Evolutionary conservation across 1,284 basidiomycete species (phyloP).

Genomic region (Erythrobasidium hasegawianum): DNA sequence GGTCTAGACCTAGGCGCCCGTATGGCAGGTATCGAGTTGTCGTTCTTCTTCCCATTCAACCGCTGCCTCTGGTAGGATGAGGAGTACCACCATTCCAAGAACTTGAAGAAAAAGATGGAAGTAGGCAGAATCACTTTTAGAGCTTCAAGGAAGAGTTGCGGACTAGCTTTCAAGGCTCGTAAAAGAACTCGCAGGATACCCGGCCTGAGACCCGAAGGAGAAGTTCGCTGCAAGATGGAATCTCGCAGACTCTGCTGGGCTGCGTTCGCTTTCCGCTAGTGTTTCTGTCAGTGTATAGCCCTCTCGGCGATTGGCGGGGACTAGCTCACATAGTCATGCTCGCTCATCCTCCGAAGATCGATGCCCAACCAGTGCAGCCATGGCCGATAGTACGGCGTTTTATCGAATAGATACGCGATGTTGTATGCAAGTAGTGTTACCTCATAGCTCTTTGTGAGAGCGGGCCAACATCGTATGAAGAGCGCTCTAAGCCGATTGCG

Average conservation of each 20-base stretch:
- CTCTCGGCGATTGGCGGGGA: no score
- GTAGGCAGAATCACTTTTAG: constrained; percentile 80
- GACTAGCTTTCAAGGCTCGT: constrained; percentile 10
- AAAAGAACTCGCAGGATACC: not conserved
- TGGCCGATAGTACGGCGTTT: constrained; percentile 81
- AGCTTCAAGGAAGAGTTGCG: constrained; percentile 43
- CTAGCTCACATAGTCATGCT: constrained; percentile 61
- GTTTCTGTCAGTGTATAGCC: no score
- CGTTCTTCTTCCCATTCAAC: constrained; percentile 56
- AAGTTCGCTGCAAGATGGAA: constrained; percentile 24
- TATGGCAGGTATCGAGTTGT: constrained; percentile 63
- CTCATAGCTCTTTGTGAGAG: constrained; percentile 71
- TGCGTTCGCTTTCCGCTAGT: constrained; percentile 54
- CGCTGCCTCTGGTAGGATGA: constrained; percentile 77
- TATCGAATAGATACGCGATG: constrained; percentile 84
- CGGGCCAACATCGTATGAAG: constrained; percentile 62
- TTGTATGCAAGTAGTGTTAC: constrained; percentile 78
- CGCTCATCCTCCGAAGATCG: constrained; percentile 69
- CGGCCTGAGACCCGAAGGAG: constrained; percentile 6
- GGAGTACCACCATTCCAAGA: constrained; percentile 99
- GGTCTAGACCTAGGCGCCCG: constrained; percentile 62
- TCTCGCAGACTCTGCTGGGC: constrained; percentile 44
- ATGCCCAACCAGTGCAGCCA: constrained; percentile 83
- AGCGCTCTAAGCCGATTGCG: not conserved
- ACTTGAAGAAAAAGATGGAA: constrained; percentile 93